Base-by-base conservation (phyloP, 495 filamentous ascomycete genomes). In the Evernia prunastri region DNA sequence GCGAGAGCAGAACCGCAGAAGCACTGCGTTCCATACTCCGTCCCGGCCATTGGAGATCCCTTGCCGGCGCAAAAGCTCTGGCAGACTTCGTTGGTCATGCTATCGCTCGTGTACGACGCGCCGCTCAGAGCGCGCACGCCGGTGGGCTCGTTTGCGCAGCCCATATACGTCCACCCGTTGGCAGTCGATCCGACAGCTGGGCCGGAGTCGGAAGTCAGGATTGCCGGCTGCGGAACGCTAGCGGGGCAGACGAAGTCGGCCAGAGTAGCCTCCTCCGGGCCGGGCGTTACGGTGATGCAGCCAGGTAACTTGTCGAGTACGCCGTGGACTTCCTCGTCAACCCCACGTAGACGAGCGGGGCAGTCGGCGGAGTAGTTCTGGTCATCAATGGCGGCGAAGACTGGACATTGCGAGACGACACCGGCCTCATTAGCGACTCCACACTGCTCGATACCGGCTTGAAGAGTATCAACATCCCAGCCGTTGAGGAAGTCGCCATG, bases 401-500 rank as follows among this genome's bases (percentile, higher is more conserved):
- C 51, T 8, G 74, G 60, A 68, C 78, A 80, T 37, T 64, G 65
- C 29, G 72, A 60, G 64, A 77, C 66, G 29, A 67, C 73, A 7
- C 62, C 69, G 58, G 73, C 70, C 33, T 0, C 51, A 29, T 35
- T 35, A 35, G 27, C 45, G 25, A 45, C 10, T 23, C 27, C 59
- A 29, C 59, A 60, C 40, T 60, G 59, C 0, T 35, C 1, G 29
- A 49, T 60, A 49, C 40, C 59, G 12, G 40, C 40, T 36, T 43
- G 29, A 33, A 78, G 75, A 39, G 70, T 68, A 7, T 69, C 58
- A 33, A 67, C 58, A 59, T 79, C 73, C 78, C 78, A 81, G 36
- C 78, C 79, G 66, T 79, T 80, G 35, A 79, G 63, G 67, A 81
- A 81, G 66, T 79, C 78, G 20, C 78, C 78, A 56, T 80, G 78